These are phyloP conservation scores for Asterochloris sp. DNA, from an alignment of 139 green algal species.

Conservation along the genomic window DNA sequence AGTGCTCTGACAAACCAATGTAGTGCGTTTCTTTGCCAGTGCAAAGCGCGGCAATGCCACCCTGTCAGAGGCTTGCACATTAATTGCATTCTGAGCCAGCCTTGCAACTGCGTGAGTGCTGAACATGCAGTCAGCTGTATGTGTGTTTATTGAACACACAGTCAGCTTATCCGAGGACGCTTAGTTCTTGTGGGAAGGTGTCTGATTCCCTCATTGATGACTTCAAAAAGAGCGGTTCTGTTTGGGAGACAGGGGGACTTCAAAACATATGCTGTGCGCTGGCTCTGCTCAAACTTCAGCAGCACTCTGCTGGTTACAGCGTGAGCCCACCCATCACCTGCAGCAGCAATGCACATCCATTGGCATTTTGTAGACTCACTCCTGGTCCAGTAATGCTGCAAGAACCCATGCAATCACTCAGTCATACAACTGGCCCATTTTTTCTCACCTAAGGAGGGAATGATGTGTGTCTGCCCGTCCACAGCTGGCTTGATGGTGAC, in stretches of 20 bases:
- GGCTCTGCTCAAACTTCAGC: slow-evolving; percentile 64
- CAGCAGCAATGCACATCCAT: neutral
- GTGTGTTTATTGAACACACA: no score
- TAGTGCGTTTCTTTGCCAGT: no score
- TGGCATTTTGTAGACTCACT: neutral
- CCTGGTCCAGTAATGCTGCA: neutral
- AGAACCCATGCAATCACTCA: neutral
- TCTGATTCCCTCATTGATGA: slow-evolving; percentile 63
- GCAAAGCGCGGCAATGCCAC: no score
- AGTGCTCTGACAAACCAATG: no score
- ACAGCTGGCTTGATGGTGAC: slow-evolving; percentile 66
- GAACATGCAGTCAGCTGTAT: no score
- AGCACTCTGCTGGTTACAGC: slow-evolving; percentile 76
- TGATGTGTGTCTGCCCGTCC: neutral
- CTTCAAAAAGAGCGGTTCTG: slow-evolving; percentile 46
- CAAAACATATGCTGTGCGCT: slow-evolving; percentile 62
- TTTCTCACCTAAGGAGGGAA: slow-evolving; percentile 10
- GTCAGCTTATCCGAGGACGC: neutral
- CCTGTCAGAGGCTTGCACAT: no score
- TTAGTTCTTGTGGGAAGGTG: slow-evolving; percentile 11
- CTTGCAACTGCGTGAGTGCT: no score
- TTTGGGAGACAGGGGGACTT: slow-evolving; percentile 70
- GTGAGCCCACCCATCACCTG: slow-evolving; percentile 85
- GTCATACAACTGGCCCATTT: neutral
- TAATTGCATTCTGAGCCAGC: no score